Percentiles rank a stretch among this genome's conserved stretches.
Evolutionary conservation across 495 filamentous ascomycete genomes (phyloP).

Genomic region (Niebla homalea): DNA sequence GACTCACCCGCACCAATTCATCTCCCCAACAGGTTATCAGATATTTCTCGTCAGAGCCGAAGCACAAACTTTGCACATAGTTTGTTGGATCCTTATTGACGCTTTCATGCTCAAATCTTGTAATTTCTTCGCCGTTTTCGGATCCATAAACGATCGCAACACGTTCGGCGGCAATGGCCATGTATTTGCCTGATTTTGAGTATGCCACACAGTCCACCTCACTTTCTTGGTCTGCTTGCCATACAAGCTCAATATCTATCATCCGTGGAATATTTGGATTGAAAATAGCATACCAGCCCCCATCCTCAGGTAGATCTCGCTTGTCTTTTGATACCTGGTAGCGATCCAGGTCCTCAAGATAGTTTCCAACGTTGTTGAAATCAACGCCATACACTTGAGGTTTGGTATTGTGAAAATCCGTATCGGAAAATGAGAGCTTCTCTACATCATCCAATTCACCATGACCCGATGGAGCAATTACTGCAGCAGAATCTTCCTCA

Average conservation of each 20-base stretch:
- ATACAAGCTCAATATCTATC: neutral
- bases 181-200: neutral
- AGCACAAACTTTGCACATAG: neutral
- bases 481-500: neutral
- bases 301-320: neutral
- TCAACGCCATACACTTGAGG: neutral
- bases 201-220: neutral
- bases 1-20: neutral
- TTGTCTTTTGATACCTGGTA: neutral
- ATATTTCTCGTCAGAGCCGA: neutral
- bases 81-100: neutral
- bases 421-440: neutral
- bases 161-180: neutral
- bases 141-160: neutral
- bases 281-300: neutral
- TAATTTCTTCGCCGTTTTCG: neutral
- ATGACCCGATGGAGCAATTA: too few species aligned
- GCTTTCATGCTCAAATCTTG: neutral
- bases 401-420: neutral
- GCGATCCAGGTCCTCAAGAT: neutral
- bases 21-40: neutral
- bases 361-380: neutral
- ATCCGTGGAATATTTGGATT: neutral
- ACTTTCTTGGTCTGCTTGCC: neutral
- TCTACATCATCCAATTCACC: neutral